These are phyloP conservation scores for Globisporangium barbulae DNA, from an alignment of 352 stramenopile species.

Conservation along the genomic window DNA sequence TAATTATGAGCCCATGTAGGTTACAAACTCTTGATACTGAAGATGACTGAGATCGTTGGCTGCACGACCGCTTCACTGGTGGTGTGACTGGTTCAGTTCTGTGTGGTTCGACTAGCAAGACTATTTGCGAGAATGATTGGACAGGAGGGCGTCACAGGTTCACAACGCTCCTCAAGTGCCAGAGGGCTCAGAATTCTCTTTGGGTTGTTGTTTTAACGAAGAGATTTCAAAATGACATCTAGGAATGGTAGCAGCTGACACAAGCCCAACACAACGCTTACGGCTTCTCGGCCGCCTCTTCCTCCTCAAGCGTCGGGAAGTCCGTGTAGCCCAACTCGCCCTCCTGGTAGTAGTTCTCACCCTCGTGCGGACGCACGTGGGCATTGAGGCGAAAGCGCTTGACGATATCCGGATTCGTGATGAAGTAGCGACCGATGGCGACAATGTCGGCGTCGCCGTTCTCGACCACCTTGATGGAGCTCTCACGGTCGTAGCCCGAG, in stretches of 20 bases:
- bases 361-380: conserved; percentile 42
- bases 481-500: conserved; percentile 52
- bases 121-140: neutral
- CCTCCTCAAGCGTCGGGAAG: conserved; percentile 38
- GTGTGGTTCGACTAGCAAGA: neutral
- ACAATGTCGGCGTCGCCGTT: conserved; percentile 54
- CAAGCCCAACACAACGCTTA: neutral
- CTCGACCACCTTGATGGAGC: conserved; percentile 45
- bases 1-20: neutral
- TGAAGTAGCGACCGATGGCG: conserved; percentile 65
- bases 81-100: neutral
- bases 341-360: conserved; percentile 41
- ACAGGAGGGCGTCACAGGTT: neutral
- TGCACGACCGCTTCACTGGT: too few relatives aligned
- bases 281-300: neutral
- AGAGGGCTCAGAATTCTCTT: neutral
- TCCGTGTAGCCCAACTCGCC: conserved; percentile 51
- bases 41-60: neutral
- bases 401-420: conserved; percentile 75
- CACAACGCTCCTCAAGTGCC: neutral
- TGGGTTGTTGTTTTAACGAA: neutral
- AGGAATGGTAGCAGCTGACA: neutral
- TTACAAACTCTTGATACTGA: neutral
- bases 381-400: conserved; percentile 42
- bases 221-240: neutral